Conservation (phyloP, 2,329 filamentous ascomycete species). For the Fusarium irregulare region DNA sequence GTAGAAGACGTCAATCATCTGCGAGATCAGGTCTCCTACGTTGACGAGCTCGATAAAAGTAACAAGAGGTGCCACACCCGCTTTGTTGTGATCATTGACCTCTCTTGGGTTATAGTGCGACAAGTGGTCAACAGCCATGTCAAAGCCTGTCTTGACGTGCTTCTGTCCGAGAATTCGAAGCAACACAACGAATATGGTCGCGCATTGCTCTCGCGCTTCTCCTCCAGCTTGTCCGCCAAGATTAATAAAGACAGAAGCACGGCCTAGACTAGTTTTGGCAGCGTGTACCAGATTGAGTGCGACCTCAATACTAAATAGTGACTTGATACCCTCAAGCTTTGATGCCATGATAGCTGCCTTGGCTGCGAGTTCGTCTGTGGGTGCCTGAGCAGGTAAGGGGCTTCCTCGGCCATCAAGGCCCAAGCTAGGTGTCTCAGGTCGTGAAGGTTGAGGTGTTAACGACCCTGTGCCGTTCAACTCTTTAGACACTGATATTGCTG, state of each 20-base stretch:
- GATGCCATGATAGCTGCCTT: slow-evolving; percentile 99
- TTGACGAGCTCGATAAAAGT: slow-evolving; percentile 98
- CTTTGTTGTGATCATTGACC: slow-evolving; percentile 74
- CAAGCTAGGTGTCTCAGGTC: slow-evolving; percentile 62
- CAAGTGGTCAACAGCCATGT: slow-evolving; percentile 90
- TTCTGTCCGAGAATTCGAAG: slow-evolving; percentile 85
- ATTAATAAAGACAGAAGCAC: slow-evolving; percentile 83
- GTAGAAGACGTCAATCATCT: slow-evolving; percentile 99
- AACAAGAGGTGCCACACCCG: slow-evolving; percentile 88
- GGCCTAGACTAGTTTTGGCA: slow-evolving; percentile 88
- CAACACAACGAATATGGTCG: slow-evolving; percentile 86
- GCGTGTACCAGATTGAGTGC: slow-evolving; percentile 89
- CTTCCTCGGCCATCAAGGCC: slow-evolving; percentile 55
- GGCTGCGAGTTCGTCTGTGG: slow-evolving; percentile 90
- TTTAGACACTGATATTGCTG: slow-evolving; percentile 25
- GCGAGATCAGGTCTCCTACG: slow-evolving; percentile 95
- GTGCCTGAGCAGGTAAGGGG: slow-evolving; percentile 70
- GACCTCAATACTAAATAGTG: slow-evolving; percentile 95
- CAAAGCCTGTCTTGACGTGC: slow-evolving; percentile 93
- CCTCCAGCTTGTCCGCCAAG: slow-evolving; percentile 83
- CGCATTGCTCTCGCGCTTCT: slow-evolving; percentile 88
- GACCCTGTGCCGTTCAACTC: slow-evolving; percentile 46
- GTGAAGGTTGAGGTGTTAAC: slow-evolving; percentile 55
- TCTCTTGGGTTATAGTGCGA: slow-evolving; percentile 92
- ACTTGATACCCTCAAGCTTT: slow-evolving; percentile 91